These are phyloP conservation scores for Onygenales sp. DNA, from an alignment of 2,329 filamentous ascomycete species.

Conservation along the genomic window DNA sequence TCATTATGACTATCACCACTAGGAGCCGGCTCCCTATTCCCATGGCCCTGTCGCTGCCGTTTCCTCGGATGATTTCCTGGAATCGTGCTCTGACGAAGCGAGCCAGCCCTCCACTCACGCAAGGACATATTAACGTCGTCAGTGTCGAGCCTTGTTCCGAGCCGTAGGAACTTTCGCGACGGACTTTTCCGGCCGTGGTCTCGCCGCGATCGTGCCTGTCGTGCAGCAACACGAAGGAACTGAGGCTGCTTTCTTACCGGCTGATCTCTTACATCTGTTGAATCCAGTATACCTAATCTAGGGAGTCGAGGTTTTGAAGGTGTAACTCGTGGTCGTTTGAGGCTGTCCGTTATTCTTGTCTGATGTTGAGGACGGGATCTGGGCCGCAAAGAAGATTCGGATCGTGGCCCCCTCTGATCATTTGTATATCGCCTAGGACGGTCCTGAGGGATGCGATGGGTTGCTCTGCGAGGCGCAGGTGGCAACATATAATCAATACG, in stretches of 20 bases:
- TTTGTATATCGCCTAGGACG: conserved; percentile 4
- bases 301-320: conserved; percentile 15
- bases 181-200: conserved; percentile 45
- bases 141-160: conserved; percentile 46
- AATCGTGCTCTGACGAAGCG: conserved; percentile 22
- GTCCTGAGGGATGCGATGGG: conserved; percentile 10
- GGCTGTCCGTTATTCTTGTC: conserved; percentile 26
- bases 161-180: conserved; percentile 41
- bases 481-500: conserved; percentile 34
- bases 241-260: conserved; percentile 33
- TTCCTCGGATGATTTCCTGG: conserved; percentile 11
- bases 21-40: background rate
- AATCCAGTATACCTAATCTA: conserved; percentile 44
- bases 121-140: conserved; percentile 43
- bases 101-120: conserved; percentile 42
- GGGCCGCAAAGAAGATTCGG: conserved; percentile 8
- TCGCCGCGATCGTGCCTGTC: conserved; percentile 39
- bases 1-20: background rate
- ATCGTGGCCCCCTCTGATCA: conserved; percentile 4
- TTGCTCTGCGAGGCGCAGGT: conserved; percentile 16
- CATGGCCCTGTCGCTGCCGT: conserved; percentile 15
- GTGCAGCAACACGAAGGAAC: conserved; percentile 48
- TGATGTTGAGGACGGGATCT: conserved; percentile 22
- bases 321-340: conserved; percentile 10
- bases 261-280: conserved; percentile 24